These are phyloP conservation scores for Neurospora intermedia DNA, from an alignment of 495 filamentous ascomycete species.

Conservation along the genomic window DNA sequence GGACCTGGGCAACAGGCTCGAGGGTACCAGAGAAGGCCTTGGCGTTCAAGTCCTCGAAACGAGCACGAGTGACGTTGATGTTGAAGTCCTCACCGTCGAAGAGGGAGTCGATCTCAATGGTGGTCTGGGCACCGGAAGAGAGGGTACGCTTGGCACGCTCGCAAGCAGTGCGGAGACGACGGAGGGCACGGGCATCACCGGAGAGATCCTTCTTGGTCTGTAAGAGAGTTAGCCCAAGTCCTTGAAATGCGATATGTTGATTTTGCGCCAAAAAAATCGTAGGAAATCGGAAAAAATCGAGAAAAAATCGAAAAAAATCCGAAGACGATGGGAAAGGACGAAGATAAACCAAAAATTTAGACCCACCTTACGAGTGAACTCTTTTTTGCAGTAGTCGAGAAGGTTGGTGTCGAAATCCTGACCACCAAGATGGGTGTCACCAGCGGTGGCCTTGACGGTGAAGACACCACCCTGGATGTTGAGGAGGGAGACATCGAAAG, in stretches of 20 bases:
- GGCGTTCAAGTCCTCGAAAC: slow-evolving; percentile 98
- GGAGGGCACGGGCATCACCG: slow-evolving; percentile 88
- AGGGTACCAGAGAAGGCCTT: slow-evolving; percentile 93
- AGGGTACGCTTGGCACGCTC: slow-evolving; percentile 99
- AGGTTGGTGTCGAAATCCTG: slow-evolving; percentile 99
- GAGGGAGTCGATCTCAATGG: slow-evolving; percentile 98
- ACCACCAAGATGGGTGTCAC: slow-evolving; percentile 98
- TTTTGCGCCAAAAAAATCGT: no score
- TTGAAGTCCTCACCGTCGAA: slow-evolving; percentile 98
- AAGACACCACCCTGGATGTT: slow-evolving; percentile 99
- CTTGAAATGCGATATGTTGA: no score
- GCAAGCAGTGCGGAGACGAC: slow-evolving; percentile 95
- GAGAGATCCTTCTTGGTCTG: slow-evolving; percentile 74
- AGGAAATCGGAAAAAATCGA: no score
- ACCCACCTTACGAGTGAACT: slow-evolving; percentile 68
- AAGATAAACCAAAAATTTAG: no score
- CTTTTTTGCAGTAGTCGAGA: slow-evolving; percentile 88
- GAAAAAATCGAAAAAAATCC: no score
- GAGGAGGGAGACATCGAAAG: slow-evolving; percentile 97
- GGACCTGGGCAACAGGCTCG: slow-evolving; percentile 96
- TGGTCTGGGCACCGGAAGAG: slow-evolving; percentile 91
- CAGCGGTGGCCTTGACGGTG: slow-evolving; percentile 96
- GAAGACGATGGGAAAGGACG: no score
- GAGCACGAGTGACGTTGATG: slow-evolving; percentile 96
- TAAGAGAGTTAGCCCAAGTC: no score